phyloP scores from a whole-genome alignment of 495 filamentous ascomycete genomes.

The Xylaria flabelliformis region DNA sequence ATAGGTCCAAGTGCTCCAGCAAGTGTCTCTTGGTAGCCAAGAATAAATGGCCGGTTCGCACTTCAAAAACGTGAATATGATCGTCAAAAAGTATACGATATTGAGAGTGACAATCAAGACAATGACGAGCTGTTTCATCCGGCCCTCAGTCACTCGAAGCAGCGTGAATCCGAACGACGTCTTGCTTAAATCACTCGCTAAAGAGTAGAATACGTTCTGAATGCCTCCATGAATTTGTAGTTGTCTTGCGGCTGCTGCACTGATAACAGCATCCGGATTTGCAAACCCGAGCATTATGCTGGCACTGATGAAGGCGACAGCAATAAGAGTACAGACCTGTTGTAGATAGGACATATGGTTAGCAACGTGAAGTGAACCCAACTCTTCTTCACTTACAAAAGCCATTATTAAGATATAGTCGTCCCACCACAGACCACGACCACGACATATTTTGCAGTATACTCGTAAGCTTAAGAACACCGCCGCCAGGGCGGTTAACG shows the following conservation, averaged over 20 bases:
- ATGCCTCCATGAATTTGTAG: slow-evolving; percentile 37
- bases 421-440: slow-evolving; percentile 43
- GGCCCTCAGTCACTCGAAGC: slow-evolving; percentile 41
- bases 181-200: slow-evolving; percentile 40
- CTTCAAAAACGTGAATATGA: slow-evolving; percentile 47
- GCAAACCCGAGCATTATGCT: slow-evolving; percentile 34
- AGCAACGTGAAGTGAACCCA: not conserved
- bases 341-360: not conserved
- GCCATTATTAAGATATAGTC: slow-evolving; percentile 47
- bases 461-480: slow-evolving; percentile 42
- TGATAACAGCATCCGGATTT: slow-evolving; percentile 24
- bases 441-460: slow-evolving; percentile 41
- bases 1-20: slow-evolving; percentile 42
- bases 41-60: slow-evolving; percentile 46
- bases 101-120: slow-evolving; percentile 46
- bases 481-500: slow-evolving; percentile 36
- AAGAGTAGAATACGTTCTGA: slow-evolving; percentile 35
- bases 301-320: slow-evolving; percentile 32
- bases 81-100: slow-evolving; percentile 45
- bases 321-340: slow-evolving; percentile 16
- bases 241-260: slow-evolving; percentile 18
- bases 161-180: slow-evolving; percentile 47
- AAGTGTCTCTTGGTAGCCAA: slow-evolving; percentile 40
- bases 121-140: slow-evolving; percentile 39
- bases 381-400: slow-evolving; percentile 39